Base-by-base conservation (phyloP, 345 rosid genomes). In the Moringa oleifera region DNA sequence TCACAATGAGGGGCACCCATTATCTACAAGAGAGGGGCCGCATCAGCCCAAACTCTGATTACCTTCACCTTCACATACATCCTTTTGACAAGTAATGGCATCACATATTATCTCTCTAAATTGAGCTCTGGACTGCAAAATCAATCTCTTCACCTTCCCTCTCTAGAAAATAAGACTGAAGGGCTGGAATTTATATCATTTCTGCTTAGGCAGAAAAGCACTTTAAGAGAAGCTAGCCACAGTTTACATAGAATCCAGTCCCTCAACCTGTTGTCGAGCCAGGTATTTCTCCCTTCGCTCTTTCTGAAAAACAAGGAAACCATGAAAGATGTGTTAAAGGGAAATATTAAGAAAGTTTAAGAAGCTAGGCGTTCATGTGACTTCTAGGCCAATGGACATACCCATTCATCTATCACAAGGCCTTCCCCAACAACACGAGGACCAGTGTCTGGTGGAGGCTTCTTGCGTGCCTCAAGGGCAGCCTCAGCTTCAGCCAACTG, bases 391-490 rank as follows among this genome's bases (percentile, higher is more conserved):
- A 51, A 19, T 23, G 16, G 23, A 58, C 25, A 1, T 79, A 94
- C 99, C 99, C 99, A 94, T 88, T 94, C 97, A 61, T 94, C 95
- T 23, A 94, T 90, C 21, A 94, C 99, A 21, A 90, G 88, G 71
- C 99, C 99, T 65, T 94, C 99, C 46, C 93, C 97, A 0, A 85
- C 87, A 52, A 86, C 78, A 12, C 74, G 90, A 52, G 85, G 85
- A 51, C 96, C 96, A 7, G 87, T 79, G 54, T 94, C 97, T 63
- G 81, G 85, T 23, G 85, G 76, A 69, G 99, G 93, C 58, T 85
- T 94, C 79, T 86, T 94, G 56, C 97, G 85, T 16, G 76, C 81
- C 81, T 90, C 97, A 19, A 85, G 76, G 12, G 92, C 99, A 68
- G 95, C 97, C 75, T 94, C 97, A 25, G 99, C 99, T 68, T 94